Evolutionary conservation across 2,329 filamentous ascomycete genomes (phyloP), one percentile per base, ranked within the genome.

Genomic region (Cladophialophora bantiana): DNA sequence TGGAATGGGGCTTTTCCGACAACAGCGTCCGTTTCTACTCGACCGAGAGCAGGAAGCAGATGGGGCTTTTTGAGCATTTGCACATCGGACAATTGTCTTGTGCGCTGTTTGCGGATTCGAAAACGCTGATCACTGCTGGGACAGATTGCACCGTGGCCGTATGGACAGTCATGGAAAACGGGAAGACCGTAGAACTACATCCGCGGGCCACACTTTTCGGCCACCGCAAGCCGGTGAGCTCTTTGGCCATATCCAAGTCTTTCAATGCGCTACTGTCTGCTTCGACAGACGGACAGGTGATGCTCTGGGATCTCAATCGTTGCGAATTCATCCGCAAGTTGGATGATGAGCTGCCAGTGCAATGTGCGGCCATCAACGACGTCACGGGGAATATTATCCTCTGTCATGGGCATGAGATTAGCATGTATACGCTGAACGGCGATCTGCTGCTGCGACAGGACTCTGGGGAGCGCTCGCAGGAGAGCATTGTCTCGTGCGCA

Each of bases 1-100:
- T 98, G 72, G 93, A 97, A 80, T 98, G 94, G 94, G 94, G 94
- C 1, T 98, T 96, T 73, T 91, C 92, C 0, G 95, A 99, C 77
- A 92, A 92, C 73, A 96, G 92, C 72, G 86, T 99, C 34, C 90
- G 95, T 3, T 98, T 99, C 82, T 97, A 92, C 80, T 88, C 90
- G 63, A 89, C 90, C 56, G 93, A 97, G 71, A 92, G 88, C 65
- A 89, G 92, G 75, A 94, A 92, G 82, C 83, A 91, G 26, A 88
- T 96, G 40, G 94, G 94, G 0, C 85, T 97, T 18, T 97, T 94
- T 75, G 95, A 99, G 78, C 96, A 98, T 75, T 83, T 97, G 1
- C 95, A 99, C 76, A 90, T 94, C 65, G 93, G 94, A 4, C 93
- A 97, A 75, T 86, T 99, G 34, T 94, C 93, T 0, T 89, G 89